These are phyloP conservation scores for Exsudoporus floridanus DNA, from an alignment of 1,284 basidiomycete genomes.

Conservation along the genomic window DNA sequence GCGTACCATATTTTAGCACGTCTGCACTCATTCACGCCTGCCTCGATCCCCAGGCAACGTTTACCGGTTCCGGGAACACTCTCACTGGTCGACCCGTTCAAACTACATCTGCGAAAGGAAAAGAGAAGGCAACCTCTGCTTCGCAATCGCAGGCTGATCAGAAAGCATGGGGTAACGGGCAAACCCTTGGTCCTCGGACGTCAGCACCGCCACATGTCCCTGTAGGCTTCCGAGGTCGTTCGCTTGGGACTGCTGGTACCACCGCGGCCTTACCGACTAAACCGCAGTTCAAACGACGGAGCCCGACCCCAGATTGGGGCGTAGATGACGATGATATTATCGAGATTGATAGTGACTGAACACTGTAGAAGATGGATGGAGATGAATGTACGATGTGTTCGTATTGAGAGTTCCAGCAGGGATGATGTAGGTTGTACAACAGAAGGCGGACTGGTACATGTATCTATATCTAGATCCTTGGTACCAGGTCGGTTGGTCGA, in stretches of 20 bases:
- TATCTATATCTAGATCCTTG: background rate
- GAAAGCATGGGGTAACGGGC: constrained; percentile 56
- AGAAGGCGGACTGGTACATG: background rate
- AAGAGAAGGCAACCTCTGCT: constrained; percentile 48
- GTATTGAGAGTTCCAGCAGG: constrained; percentile 3
- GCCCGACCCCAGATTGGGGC: constrained; percentile 74
- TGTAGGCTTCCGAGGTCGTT: constrained; percentile 34
- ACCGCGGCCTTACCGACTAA: constrained; percentile 46
- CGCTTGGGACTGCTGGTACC: constrained; percentile 55
- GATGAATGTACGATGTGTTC: constrained; percentile 10
- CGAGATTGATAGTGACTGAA: constrained; percentile 70
- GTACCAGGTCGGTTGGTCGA: background rate
- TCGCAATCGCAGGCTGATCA: constrained; percentile 28
- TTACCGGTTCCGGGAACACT: constrained; percentile 53
- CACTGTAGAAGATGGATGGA: background rate
- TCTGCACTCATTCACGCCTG: background rate
- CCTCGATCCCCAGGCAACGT: constrained; percentile 37
- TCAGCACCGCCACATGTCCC: constrained; percentile 39
- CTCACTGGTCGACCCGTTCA: constrained; percentile 47
- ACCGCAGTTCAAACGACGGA: constrained; percentile 43
- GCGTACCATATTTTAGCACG: constrained; percentile 11
- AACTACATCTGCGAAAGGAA: constrained; percentile 45
- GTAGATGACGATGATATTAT: constrained; percentile 76
- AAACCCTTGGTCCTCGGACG: constrained; percentile 49
- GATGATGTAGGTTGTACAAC: constrained; percentile 2